Percentiles rank a stretch among this genome's conserved stretches.
Conservation (phyloP, 2,329 filamentous ascomycete genomes). For the Talaromyces sp. region DNA sequence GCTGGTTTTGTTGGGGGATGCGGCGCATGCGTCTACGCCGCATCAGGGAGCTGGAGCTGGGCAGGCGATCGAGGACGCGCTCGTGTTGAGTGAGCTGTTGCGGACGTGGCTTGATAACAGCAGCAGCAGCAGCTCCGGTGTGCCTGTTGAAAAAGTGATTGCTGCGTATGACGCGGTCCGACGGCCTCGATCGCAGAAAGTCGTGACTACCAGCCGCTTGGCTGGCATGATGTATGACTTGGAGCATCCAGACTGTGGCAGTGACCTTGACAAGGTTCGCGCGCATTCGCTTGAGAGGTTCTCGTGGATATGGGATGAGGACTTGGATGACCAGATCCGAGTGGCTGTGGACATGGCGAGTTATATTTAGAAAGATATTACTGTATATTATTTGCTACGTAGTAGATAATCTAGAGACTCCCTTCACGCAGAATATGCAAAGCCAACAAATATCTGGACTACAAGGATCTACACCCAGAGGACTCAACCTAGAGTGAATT, state of each 20-base stretch:
- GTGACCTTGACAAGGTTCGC: not conserved
- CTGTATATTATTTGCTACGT: too few species aligned
- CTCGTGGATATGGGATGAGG: not conserved
- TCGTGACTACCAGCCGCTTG: not conserved
- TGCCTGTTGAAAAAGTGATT: too few species aligned
- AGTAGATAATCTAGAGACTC: too few species aligned
- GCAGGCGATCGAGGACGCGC: conserved; percentile 29
- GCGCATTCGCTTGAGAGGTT: not conserved
- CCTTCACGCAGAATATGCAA: too few species aligned
- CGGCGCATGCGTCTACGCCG: conserved; percentile 33
- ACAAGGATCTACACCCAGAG: too few species aligned
- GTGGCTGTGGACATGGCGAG: too few species aligned
- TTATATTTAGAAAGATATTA: too few species aligned
- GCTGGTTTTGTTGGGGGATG: too few species aligned
- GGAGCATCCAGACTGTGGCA: not conserved
- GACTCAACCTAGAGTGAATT: too few species aligned
- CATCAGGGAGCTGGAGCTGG: conserved; percentile 36
- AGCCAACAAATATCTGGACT: too few species aligned
- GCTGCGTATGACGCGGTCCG: not conserved
- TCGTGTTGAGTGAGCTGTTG: conserved; percentile 30
- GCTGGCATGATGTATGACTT: not conserved
- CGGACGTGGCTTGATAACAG: too few species aligned
- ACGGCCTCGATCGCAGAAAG: not conserved
- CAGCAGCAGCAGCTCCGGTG: too few species aligned
- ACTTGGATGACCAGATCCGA: not conserved